Evolutionary conservation across 2,329 filamentous ascomycete genomes (phyloP), one percentile per base, ranked within the genome.

Genomic region (Trichoderma atroviride): DNA sequence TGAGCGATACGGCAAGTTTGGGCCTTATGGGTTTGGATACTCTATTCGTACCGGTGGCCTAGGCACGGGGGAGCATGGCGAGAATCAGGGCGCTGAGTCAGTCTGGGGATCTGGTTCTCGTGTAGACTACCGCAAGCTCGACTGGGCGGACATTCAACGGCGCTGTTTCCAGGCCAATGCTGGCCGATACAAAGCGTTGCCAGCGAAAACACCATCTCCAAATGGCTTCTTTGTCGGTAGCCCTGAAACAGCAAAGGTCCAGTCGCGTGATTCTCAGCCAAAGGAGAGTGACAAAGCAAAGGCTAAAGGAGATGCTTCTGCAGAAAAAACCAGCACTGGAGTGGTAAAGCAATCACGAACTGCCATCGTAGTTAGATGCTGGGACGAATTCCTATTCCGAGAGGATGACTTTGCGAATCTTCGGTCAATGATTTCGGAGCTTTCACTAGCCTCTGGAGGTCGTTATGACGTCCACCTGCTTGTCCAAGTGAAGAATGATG

Each of bases 21-120:
- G 93, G 0, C 92, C 95, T 0, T 99, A 99, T 74, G 95, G 95
- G 0, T 88, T 93, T 71, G 95, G 95, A 10, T 98, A 98, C 78
- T 92, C 91, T 37, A 83, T 86, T 40, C 89, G 89, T 69, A 89
- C 86, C 72, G 95, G 95, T 14, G 95, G 95, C 1, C 89, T 91
- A 31, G 94, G 95, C 5, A 89, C 92, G n/a, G 94, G 93, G 13
- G 87, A 96, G 79, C 89, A 94, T 74, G 93, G 93, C 27, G 92
- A 97, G 72, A 89, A 86, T 61, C 92, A 96, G 73, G 94, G 93
- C 4, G 86, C 89, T n/a, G 91, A 94, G 53, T 83, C 86, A 27
- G 90, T 97, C 10, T 97, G 94, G 94, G 84, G 87, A 14, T 85
- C 88, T 58, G 82, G 84, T 4, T 85, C 88, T 4, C 89, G 91